Conservation (phyloP, 2,329 filamentous ascomycete genomes). For the Claviceps sorghi region DNA sequence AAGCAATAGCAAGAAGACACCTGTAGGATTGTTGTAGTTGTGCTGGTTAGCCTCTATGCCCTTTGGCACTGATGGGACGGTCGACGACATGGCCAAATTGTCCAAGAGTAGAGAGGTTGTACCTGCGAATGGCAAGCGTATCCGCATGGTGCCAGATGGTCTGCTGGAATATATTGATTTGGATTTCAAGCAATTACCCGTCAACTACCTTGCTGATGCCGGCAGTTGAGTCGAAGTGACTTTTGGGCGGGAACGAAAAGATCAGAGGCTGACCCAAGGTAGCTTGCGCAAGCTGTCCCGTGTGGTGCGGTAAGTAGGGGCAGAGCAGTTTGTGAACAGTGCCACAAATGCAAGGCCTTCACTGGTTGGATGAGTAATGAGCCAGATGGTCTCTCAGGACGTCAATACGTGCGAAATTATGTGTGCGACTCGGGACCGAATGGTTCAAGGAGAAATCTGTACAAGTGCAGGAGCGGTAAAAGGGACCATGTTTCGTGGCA, state of each 20-base stretch:
- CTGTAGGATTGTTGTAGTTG: constrained; percentile 25
- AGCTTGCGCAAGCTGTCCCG: not conserved
- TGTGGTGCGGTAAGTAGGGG: not conserved
- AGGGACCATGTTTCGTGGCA: not conserved
- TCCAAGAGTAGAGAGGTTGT: not conserved
- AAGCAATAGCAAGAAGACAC: constrained; percentile 54
- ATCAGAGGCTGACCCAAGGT: not conserved
- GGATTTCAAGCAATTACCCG: not conserved
- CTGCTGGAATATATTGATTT: not conserved
- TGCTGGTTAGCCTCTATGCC: constrained; percentile 4
- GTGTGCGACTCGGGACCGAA: not conserved
- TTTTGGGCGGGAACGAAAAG: not conserved
- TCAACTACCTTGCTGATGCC: not conserved
- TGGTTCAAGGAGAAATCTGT: not conserved
- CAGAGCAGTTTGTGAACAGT: not conserved
- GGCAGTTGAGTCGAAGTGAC: not conserved
- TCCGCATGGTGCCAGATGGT: constrained; percentile 3
- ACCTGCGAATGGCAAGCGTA: constrained; percentile 5
- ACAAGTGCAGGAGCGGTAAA: not conserved
- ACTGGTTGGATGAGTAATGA: not conserved
- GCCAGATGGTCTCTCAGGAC: not conserved
- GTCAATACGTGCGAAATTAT: not conserved
- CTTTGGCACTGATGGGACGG: not conserved
- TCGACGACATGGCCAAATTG: not conserved
- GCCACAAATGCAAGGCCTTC: not conserved